Base-by-base conservation (phyloP, 208 protist species). In the Kentomonas sorsogonicus region DNA sequence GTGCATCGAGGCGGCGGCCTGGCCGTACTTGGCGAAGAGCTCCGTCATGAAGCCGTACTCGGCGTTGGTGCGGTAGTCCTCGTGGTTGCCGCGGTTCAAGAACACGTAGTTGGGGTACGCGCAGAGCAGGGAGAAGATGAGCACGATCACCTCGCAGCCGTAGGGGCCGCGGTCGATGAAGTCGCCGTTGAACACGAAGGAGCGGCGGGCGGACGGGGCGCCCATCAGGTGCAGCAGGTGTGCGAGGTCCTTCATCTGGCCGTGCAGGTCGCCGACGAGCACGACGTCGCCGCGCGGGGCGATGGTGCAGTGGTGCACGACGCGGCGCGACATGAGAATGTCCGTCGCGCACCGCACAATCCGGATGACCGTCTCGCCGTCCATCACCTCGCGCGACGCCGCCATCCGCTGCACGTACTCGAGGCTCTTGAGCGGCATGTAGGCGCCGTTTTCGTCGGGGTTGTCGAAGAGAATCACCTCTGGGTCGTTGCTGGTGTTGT, bases 81-180 rank as follows among this genome's bases (percentile, higher is more conserved):
- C 93, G 76, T 97, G 93, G 58, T 97, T 97, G 55, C 93, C 93
- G 38, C 93, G 79, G 57, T 96, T 93, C 51, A 97, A 48, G 45
- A 79, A 93, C 16, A 97, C 84, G 63, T 79, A 81, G 13, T 69
- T 25, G 16, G 91, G 91, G 50, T 74, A 87, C 0, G 89, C 71
- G 66, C 81, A 83, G 36, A 95, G 71, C 15, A 96, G 63, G 7
- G 83, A 74, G 58, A 87, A 89, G 50, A 96, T 74, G 61, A 72
- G 63, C 13, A 88, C 53, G 43, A 94, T 67, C 18, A 88, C 75
- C 79, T 99, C 98, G 31, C 99, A 83, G 11, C 82, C 92, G 59
- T 99, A 97, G 46, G 96, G 88, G 20, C 98, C 98, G 68, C 98
- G 92, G 69, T 99, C 98, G 30, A 99, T 97, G 72, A 99, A 99